Evolutionary conservation across 2,329 filamentous ascomycete genomes (phyloP).

Genomic region (Mycosphaerella sp.): DNA sequence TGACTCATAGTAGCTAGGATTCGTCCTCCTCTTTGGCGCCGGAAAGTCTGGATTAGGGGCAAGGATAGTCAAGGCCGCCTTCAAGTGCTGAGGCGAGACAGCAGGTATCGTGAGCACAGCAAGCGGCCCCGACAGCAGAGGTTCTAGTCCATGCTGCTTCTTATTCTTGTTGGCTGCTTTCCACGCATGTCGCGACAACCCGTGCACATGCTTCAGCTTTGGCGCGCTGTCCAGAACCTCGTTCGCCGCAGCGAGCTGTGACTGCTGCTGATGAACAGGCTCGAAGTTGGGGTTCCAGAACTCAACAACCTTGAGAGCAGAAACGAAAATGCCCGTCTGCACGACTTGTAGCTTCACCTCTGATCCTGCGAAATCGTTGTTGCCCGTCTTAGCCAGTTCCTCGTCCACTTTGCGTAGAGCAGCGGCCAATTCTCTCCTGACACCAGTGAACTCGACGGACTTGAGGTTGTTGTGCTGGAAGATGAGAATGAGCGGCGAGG

Average conservation of each 20-base stretch:
- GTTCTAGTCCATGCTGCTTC: constrained; percentile 54
- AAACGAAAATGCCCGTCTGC: constrained; percentile 81
- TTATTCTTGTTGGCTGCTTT: constrained; percentile 38
- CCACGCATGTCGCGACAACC: constrained; percentile 53
- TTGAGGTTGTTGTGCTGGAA: constrained; percentile 77
- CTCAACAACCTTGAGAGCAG: constrained; percentile 78
- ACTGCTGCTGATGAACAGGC: neutral
- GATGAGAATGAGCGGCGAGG: constrained; percentile 75
- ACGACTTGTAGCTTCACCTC: constrained; percentile 68
- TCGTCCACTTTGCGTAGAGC: constrained; percentile 60
- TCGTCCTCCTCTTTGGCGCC: constrained; percentile 67
- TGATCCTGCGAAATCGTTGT: constrained; percentile 44
- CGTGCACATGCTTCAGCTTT: constrained; percentile 43
- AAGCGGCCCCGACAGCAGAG: constrained; percentile 74
- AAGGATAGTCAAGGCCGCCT: constrained; percentile 72
- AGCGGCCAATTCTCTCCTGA: constrained; percentile 61
- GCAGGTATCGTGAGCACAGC: constrained; percentile 73
- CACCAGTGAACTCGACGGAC: constrained; percentile 66
- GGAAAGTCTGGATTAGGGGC: constrained; percentile 69
- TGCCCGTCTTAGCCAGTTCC: constrained; percentile 54
- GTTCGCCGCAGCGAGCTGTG: constrained; percentile 16
- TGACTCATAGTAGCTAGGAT: constrained; percentile 74
- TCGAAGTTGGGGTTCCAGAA: constrained; percentile 53
- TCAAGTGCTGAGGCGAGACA: constrained; percentile 78
- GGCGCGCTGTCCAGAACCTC: constrained; percentile 23